These are phyloP conservation scores for Microsporum audouinii DNA, from an alignment of 2,329 filamentous ascomycete genomes.

Conservation along the genomic window DNA sequence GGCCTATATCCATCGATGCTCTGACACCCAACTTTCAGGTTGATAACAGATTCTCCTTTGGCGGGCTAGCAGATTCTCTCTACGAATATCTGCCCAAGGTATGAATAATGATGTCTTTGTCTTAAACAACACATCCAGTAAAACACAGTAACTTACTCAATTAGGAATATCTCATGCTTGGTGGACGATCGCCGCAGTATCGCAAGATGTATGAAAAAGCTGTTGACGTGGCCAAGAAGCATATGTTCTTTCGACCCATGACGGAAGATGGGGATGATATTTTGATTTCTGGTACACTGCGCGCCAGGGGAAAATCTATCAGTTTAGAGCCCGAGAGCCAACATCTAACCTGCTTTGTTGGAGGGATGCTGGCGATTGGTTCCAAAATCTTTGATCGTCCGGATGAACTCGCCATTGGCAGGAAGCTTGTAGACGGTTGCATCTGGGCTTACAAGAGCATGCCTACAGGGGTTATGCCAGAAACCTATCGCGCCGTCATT, in stretches of 20 bases:
- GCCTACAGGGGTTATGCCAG: slow-evolving; percentile 45
- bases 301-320: slow-evolving; percentile 25
- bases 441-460: slow-evolving; percentile 44
- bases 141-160: background rate
- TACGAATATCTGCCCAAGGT: slow-evolving; percentile 53
- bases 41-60: slow-evolving; percentile 39
- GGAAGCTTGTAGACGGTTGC: slow-evolving; percentile 44
- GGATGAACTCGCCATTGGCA: slow-evolving; percentile 39
- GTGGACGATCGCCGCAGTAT: slow-evolving; percentile 55
- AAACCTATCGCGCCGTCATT: slow-evolving; percentile 33
- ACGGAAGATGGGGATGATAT: slow-evolving; percentile 55
- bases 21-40: slow-evolving; percentile 17
- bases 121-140: background rate
- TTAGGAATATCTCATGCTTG: slow-evolving; percentile 51
- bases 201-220: slow-evolving; percentile 58
- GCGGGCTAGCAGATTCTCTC: slow-evolving; percentile 45
- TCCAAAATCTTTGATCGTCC: slow-evolving; percentile 42
- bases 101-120: slow-evolving; percentile 22
- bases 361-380: slow-evolving; percentile 45
- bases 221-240: slow-evolving; percentile 56
- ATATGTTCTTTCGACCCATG: slow-evolving; percentile 70
- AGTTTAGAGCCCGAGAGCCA: slow-evolving; percentile 34
- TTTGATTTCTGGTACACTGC: slow-evolving; percentile 55
- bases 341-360: slow-evolving; percentile 44
- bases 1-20: slow-evolving; percentile 28